Percentiles rank a stretch among this genome's conserved stretches.
phyloP scores from a whole-genome alignment of 2,329 filamentous ascomycete species.

The Xylariaceae sp. region DNA sequence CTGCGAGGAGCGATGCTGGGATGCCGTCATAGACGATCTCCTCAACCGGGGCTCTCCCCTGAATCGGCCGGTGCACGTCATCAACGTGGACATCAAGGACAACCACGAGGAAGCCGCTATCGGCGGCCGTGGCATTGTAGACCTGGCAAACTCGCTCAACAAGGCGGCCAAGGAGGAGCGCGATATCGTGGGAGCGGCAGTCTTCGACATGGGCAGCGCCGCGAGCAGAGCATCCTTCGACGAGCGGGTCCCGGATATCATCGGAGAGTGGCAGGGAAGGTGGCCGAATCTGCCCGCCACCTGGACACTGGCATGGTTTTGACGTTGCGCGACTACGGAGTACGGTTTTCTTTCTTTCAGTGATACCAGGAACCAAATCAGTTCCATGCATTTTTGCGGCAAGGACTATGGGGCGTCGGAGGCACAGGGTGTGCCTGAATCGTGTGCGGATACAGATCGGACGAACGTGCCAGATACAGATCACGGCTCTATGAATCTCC shows the following conservation, averaged over 20 bases:
- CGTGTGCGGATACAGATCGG: too few species aligned
- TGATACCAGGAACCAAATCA: conserved; percentile 22
- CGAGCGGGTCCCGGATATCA: conserved; percentile 83
- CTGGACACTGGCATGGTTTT: conserved; percentile 96
- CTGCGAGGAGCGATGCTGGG: conserved; percentile 96
- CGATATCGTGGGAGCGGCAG: conserved; percentile 51
- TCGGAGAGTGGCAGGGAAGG: conserved; percentile 88
- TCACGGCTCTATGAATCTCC: too few species aligned
- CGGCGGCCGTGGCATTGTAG: conserved; percentile 84
- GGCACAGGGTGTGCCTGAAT: too few species aligned
- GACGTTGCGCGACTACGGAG: conserved; percentile 19
- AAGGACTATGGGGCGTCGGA: too few species aligned
- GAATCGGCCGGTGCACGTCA: conserved; percentile 91
- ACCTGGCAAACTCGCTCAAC: conserved; percentile 81
- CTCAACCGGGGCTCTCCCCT: conserved; percentile 76
- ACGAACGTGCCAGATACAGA: too few species aligned
- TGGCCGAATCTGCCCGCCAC: conserved; percentile 87
- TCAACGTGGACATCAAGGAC: conserved; percentile 97
- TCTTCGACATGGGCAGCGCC: conserved; percentile 63
- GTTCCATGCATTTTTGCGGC: conserved; percentile 8
- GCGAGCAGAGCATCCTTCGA: conserved; percentile 73
- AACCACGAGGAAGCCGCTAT: conserved; percentile 95
- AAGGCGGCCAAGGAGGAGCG: conserved; percentile 71
- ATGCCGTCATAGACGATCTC: conserved; percentile 91
- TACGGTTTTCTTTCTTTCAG: conserved; percentile 13